phyloP scores from a whole-genome alignment of 768 basidiomycete genomes.

The Russula earlei region DNA sequence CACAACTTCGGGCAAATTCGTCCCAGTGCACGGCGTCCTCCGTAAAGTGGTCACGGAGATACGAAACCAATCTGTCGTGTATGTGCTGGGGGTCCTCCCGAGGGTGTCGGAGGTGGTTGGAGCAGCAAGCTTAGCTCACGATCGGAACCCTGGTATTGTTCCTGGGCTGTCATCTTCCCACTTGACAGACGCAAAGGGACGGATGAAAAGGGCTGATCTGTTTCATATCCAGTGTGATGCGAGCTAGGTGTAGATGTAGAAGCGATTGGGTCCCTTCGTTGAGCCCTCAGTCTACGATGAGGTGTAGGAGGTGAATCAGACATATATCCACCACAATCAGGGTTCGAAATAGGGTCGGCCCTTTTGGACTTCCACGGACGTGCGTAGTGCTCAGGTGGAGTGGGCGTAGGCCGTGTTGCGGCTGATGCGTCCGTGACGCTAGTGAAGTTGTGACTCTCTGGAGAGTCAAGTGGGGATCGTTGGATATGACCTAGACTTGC shows the following conservation, averaged over 20 bases:
- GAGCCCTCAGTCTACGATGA: not conserved
- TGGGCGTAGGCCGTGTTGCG: not conserved
- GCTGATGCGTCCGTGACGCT: not conserved
- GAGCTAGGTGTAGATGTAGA: not conserved
- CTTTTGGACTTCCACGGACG: slow-evolving; percentile 7
- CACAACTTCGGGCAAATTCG: slow-evolving; percentile 3
- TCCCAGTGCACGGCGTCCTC: slow-evolving; percentile 3
- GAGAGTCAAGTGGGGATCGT: not conserved
- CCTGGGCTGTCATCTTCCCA: not conserved
- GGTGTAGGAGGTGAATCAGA: not conserved
- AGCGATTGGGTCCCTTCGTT: not conserved
- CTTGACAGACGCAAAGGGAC: not conserved
- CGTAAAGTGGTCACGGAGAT: slow-evolving; percentile 1
- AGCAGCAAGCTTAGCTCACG: not conserved
- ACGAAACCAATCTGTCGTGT: slow-evolving; percentile 3
- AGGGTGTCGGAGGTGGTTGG: not conserved
- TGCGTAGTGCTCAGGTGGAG: not conserved
- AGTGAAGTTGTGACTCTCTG: not conserved
- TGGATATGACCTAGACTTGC: not conserved
- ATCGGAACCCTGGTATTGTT: not conserved
- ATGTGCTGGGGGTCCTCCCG: not conserved
- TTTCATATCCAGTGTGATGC: slow-evolving; percentile 6
- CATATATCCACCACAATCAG: slow-evolving; percentile 3
- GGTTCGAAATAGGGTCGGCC: not conserved
- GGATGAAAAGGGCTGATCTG: not conserved